These are phyloP conservation scores for Ogataea zsoltii DNA, from an alignment of 805 yeast genomes.

Conservation along the genomic window DNA sequence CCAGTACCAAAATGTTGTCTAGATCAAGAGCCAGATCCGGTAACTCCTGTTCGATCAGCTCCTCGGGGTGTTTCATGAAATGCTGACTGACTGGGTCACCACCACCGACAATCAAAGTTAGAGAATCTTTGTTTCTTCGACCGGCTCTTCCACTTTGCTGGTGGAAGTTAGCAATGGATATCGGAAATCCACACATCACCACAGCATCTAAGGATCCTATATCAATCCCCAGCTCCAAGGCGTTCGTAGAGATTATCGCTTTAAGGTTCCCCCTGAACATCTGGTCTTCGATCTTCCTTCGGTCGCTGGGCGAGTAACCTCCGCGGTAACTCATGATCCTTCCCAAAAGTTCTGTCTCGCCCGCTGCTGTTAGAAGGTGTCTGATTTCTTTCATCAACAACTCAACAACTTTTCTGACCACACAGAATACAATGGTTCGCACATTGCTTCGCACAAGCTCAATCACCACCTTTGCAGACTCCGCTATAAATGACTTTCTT, in stretches of 20 bases:
- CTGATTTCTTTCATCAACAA: constrained; percentile 81
- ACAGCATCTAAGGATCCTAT: constrained; percentile 92
- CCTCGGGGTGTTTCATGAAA: constrained; percentile 69
- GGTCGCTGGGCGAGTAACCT: constrained; percentile 84
- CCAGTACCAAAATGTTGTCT: constrained; percentile 62
- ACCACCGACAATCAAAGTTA: constrained; percentile 83
- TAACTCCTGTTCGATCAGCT: constrained; percentile 51
- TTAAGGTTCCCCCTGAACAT: constrained; percentile 86
- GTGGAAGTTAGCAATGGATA: constrained; percentile 80
- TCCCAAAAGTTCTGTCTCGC: constrained; percentile 46
- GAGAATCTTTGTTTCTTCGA: constrained; percentile 77
- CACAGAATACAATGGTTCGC: constrained; percentile 87
- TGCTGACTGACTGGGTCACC: constrained; percentile 84
- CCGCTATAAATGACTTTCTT: constrained; percentile 69
- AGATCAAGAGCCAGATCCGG: constrained; percentile 63
- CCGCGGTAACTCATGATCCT: constrained; percentile 93
- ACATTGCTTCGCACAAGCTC: constrained; percentile 63
- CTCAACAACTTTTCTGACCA: constrained; percentile 84
- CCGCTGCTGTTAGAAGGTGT: constrained; percentile 45
- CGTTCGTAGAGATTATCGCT: constrained; percentile 93
- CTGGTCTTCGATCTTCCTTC: constrained; percentile 83
- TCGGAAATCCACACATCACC: constrained; percentile 89
- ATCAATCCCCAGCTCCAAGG: constrained; percentile 93
- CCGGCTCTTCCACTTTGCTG: constrained; percentile 99
- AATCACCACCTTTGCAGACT: constrained; percentile 73